Evolutionary conservation across 2,329 filamentous ascomycete genomes (phyloP), one percentile per base, ranked within the genome.

Genomic region (Phyllosticta paracitricarpa): DNA sequence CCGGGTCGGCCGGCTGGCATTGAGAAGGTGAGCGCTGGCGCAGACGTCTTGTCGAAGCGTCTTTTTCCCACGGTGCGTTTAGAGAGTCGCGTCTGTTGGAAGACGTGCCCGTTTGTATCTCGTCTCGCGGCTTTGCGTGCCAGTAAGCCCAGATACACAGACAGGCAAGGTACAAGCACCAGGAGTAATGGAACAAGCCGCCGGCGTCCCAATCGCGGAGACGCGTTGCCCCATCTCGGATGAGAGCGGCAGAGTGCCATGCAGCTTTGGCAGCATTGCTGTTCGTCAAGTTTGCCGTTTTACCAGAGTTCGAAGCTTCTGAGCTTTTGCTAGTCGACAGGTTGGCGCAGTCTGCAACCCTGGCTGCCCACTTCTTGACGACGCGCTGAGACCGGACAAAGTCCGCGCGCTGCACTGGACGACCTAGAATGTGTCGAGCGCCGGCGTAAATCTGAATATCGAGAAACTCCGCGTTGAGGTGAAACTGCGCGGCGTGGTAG

Each of bases 381-480:
- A 77, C 74, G 33, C 72, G 75, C n/a, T 75, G 79, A 2, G 76
- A 84, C 56, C 77, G 76, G 3, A 76, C 71, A 56, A 81, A 81
- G 64, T 84, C 82, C 17, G 70, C 67, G 3, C 75, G 74, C 7
- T 77, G 77, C 1, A 85, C 81, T 0, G 79, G 76, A 0, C 82
- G 76, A 0, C 84, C 83, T 0, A 86, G 75, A 26, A 87, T 86
- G 55, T 85, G 79, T 1, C 77, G 71, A 2, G 83, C 81, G 0
- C 84, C 84, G 0, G 83, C 84, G 54, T 82, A 83, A 52, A 86
- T 85, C 65, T 87, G 84, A 0, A 86, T 72, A 65, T 86, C 83
- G 0, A 85, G 72, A 51, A 86, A 81, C 17, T 85, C 82, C 6
- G 81, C 80, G 61, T 83, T 76, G 2, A 87, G 73, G 0, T 82